Conservation (phyloP, 139 green algal genomes). For the Micractinium conductrix region DNA sequence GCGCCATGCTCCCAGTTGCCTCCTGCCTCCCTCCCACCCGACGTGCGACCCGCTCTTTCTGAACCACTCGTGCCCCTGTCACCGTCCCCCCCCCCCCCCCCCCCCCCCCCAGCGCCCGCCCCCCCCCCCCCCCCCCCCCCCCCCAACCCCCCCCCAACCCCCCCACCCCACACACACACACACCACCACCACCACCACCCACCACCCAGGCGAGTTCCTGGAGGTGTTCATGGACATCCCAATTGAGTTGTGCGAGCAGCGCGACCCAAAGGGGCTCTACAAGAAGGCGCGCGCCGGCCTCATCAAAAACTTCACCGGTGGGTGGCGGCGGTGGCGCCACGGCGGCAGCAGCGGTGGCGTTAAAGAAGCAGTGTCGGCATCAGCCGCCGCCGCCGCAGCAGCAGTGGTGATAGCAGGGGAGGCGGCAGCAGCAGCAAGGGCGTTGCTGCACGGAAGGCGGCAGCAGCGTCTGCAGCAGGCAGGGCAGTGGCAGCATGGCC, state of each 20-base stretch:
- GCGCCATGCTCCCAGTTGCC: too few relatives aligned
- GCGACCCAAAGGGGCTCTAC: constrained; percentile 98
- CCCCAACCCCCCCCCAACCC: neutral
- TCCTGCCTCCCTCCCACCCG: neutral
- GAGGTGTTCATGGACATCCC: constrained; percentile 95
- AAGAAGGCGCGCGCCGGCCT: constrained; percentile 92
- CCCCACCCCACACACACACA: too few relatives aligned
- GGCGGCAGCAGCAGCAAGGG: too few relatives aligned
- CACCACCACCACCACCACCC: neutral
- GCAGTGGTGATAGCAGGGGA: too few relatives aligned
- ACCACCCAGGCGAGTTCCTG: constrained; percentile 83
- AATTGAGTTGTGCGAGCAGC: constrained; percentile 89
- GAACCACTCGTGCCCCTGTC: neutral
- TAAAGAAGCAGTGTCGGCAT: too few relatives aligned
- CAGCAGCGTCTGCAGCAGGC: too few relatives aligned
- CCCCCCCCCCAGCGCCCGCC: neutral
- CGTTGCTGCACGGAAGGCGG: too few relatives aligned
- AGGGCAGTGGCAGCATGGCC: too few relatives aligned
- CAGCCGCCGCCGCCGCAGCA: too few relatives aligned
- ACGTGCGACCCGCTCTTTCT: neutral
- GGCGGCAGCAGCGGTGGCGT: too few relatives aligned
- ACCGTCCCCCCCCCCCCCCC: neutral
- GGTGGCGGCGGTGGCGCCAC: neutral
- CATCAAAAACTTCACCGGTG: constrained; percentile 92
- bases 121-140: neutral